Conservation (phyloP, 306 rosid genomes). For the Urtica urens region DNA sequence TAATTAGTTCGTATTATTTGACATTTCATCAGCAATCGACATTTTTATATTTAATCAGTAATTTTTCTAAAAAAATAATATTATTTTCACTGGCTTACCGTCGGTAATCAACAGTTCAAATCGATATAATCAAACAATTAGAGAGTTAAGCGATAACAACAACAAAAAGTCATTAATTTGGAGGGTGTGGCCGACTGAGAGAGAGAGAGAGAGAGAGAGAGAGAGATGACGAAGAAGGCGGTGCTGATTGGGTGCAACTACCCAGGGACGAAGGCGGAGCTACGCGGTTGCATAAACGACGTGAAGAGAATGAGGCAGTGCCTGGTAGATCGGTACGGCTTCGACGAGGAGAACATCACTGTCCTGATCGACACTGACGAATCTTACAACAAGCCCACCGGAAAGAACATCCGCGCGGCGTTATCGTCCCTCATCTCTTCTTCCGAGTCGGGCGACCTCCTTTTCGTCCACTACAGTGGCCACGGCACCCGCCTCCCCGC, state of each 20-base stretch:
- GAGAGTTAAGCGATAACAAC: too few species aligned
- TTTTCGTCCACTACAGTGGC: slow-evolving; percentile 81
- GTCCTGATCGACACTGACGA: slow-evolving; percentile 66
- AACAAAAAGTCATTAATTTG: not conserved
- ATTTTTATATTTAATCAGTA: too few species aligned
- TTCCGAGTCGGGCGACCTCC: slow-evolving; percentile 40
- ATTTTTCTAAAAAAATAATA: too few species aligned
- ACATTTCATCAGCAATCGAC: too few species aligned
- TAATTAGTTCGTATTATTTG: too few species aligned
- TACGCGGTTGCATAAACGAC: slow-evolving; percentile 71
- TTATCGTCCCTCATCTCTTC: slow-evolving; percentile 42
- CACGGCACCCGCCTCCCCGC: slow-evolving; percentile 85
- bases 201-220: not conserved
- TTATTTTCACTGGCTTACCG: too few species aligned
- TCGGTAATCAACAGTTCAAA: too few species aligned
- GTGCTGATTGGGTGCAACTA: slow-evolving; percentile 77
- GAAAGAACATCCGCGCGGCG: slow-evolving; percentile 54
- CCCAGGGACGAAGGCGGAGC: slow-evolving; percentile 61
- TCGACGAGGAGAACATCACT: slow-evolving; percentile 35
- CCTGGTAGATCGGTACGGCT: slow-evolving; percentile 42
- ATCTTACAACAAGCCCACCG: slow-evolving; percentile 68
- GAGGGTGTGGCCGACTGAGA: not conserved
- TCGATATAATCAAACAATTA: too few species aligned
- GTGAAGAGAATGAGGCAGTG: slow-evolving; percentile 46
- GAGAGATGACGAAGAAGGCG: slow-evolving; percentile 55